A percentile compares a stretch with the other conserved stretches of the same genome.
Conservation (phyloP, 805 yeast species). For the Metschnikowia lunata region DNA sequence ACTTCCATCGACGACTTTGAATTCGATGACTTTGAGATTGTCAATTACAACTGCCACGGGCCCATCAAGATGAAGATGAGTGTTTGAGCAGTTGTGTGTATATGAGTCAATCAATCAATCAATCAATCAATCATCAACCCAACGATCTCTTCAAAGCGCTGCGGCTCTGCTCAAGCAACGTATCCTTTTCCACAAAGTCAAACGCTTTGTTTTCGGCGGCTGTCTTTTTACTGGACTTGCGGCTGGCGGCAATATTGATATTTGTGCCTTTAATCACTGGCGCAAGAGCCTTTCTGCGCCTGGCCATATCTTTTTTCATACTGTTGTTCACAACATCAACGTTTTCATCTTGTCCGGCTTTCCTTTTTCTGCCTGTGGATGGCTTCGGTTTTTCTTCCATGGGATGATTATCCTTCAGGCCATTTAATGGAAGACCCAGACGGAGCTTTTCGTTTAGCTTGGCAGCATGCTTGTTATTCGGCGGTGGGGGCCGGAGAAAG, state of each 20-base stretch:
- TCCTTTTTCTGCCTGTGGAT: too few species aligned
- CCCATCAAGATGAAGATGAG: constrained; percentile 96
- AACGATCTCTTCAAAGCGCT: neutral
- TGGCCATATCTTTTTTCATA: constrained; percentile 3
- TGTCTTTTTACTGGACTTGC: neutral
- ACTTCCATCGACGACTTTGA: constrained; percentile 78
- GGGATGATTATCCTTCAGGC: too few species aligned
- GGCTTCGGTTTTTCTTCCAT: too few species aligned
- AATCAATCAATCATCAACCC: neutral
- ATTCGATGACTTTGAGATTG: constrained; percentile 81
- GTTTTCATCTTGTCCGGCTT: neutral
- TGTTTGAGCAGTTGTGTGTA: constrained; percentile 42
- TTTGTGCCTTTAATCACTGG: constrained; percentile 1
- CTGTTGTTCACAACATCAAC: neutral
- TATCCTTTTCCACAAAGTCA: constrained; percentile 32
- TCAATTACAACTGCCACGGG: constrained; percentile 74
- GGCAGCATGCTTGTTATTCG: too few species aligned
- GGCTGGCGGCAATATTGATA: constrained; percentile 3
- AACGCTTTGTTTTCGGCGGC: constrained; percentile 27
- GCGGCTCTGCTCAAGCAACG: constrained; percentile 11
- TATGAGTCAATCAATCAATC: too few species aligned
- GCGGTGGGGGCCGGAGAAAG: neutral
- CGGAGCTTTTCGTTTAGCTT: too few species aligned
- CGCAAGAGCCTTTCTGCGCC: constrained; percentile 6
- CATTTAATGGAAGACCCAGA: too few species aligned